A percentile compares a stretch with the other conserved stretches of the same genome.
Conservation (phyloP, 2,329 filamentous ascomycete genomes). For the Colletotrichum costaricense region DNA sequence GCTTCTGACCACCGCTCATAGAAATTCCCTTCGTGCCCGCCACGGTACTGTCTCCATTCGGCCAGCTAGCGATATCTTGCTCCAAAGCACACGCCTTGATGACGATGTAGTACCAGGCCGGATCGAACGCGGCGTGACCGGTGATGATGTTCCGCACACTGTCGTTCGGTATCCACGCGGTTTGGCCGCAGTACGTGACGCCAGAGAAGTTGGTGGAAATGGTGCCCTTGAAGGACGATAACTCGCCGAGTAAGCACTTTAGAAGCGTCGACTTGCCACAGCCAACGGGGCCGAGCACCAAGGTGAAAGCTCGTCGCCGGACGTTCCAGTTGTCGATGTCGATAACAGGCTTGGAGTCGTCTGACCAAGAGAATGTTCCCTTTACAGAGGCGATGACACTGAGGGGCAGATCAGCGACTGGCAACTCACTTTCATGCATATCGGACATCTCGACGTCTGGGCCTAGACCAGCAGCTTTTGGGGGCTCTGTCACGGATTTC, state of each 20-base stretch:
- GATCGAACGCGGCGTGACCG: slow-evolving; percentile 42
- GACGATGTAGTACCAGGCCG: slow-evolving; percentile 45
- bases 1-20: slow-evolving; percentile 52
- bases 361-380: slow-evolving; percentile 33
- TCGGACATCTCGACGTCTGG: background rate
- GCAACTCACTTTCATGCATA: background rate
- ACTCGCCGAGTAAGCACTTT: slow-evolving; percentile 45
- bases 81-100: slow-evolving; percentile 48
- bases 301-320: slow-evolving; percentile 34
- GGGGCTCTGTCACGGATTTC: background rate
- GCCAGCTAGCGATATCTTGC: slow-evolving; percentile 43
- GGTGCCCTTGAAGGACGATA: slow-evolving; percentile 33
- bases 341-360: slow-evolving; percentile 22
- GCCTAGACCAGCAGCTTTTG: background rate
- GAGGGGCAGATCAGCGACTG: background rate
- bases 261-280: slow-evolving; percentile 50
- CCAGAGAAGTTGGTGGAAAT: slow-evolving; percentile 35
- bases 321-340: slow-evolving; percentile 22
- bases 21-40: slow-evolving; percentile 50
- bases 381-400: slow-evolving; percentile 11
- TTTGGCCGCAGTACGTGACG: slow-evolving; percentile 42
- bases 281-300: slow-evolving; percentile 48
- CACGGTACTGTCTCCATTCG: slow-evolving; percentile 45
- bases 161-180: slow-evolving; percentile 44
- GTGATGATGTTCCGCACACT: slow-evolving; percentile 48